Evolutionary conservation across 2,329 filamentous ascomycete genomes (phyloP), one percentile per base, ranked within the genome.

Genomic region (Cladosporium cucumerinum): DNA sequence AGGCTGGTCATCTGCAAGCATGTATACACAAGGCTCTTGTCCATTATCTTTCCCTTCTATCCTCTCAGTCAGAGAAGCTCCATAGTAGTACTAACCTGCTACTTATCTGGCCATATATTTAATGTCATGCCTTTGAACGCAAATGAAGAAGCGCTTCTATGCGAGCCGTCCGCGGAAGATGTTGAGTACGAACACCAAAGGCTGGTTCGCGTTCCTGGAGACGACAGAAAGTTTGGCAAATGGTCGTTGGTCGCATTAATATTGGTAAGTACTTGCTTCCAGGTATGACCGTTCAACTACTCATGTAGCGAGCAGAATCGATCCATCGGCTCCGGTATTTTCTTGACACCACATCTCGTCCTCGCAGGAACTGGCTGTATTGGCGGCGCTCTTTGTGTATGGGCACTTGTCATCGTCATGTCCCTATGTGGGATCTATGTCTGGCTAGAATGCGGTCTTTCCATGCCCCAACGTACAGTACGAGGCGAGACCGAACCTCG

Each of bases 391-490:
- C 70, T 82, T 11, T 73, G 81, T 11, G 72, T 82, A 28, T 82
- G 80, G 80, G 65, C 78, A 16, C 73, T 74, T 4, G 79, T 78
- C 10, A 73, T 74, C 36, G 65, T 81, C 21, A 80, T 81, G 64
- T 67, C 68, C 28, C 51, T 70, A 25, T 72, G 68, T 75, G 78
- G 63, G 68, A 78, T 58, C 67, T 75, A 12, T 74, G 78, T 77
- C 12, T 77, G 74, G 66, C 69, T 83, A 14, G 82, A 83, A 66
- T 81, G 82, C 57, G 81, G 82, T 2, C 75, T 83, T 21, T 81
- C 80, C 32, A 75, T 82, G 30, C 81, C 81, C 12, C 75, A 80
- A 23, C 79, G 79, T 60, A 66, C 43, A 16, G 71, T 75, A 25
- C 75, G 79, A 34, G 71, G 77, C 18, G 78, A 77, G 11, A 59